Conservation (phyloP, 495 filamentous ascomycete genomes). For the Penicillium canescens region DNA sequence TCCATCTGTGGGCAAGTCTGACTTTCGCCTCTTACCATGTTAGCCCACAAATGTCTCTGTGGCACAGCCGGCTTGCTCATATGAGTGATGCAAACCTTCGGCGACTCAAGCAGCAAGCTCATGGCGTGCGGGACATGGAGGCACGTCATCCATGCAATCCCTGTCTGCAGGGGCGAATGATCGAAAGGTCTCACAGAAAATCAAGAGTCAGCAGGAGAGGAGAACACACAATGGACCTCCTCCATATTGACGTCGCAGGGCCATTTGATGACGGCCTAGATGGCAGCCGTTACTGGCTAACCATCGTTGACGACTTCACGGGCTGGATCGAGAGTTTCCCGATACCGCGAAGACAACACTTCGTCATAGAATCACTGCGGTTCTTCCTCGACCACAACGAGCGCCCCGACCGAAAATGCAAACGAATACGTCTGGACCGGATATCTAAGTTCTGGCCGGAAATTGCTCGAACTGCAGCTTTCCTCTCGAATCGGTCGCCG, state of each 20-base stretch:
- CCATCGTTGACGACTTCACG: conserved; percentile 22
- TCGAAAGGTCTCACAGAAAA: conserved; percentile 14
- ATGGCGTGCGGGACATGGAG: conserved; percentile 9
- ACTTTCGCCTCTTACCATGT: conserved; percentile 19
- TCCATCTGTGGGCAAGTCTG: conserved; percentile 9
- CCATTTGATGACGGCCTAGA: conserved; percentile 22
- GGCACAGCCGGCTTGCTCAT: conserved; percentile 17
- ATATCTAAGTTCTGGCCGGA: conserved; percentile 24
- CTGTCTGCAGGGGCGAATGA: conserved; percentile 20
- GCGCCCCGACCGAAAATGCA: conserved; percentile 20
- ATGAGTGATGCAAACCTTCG: too few relatives aligned
- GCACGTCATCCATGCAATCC: conserved; percentile 15
- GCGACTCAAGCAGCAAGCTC: conserved; percentile 14
- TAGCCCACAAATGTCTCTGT: conserved; percentile 14
- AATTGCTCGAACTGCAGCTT: conserved; percentile 19
- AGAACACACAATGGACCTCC: conserved; percentile 23
- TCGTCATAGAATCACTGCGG: conserved; percentile 15
- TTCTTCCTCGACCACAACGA: conserved; percentile 23
- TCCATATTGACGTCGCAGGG: too few relatives aligned
- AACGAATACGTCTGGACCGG: conserved; percentile 19
- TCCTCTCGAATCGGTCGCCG: conserved; percentile 21
- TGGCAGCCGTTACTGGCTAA: conserved; percentile 24
- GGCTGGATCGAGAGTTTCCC: conserved; percentile 15
- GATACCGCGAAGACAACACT: conserved; percentile 13
- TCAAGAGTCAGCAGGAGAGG: conserved; percentile 9